Percentiles rank a stretch among this genome's conserved stretches.
These are phyloP conservation scores for Stephanodiscus triporus DNA, from an alignment of 108 stramenopile genomes.

Conservation along the genomic window DNA sequence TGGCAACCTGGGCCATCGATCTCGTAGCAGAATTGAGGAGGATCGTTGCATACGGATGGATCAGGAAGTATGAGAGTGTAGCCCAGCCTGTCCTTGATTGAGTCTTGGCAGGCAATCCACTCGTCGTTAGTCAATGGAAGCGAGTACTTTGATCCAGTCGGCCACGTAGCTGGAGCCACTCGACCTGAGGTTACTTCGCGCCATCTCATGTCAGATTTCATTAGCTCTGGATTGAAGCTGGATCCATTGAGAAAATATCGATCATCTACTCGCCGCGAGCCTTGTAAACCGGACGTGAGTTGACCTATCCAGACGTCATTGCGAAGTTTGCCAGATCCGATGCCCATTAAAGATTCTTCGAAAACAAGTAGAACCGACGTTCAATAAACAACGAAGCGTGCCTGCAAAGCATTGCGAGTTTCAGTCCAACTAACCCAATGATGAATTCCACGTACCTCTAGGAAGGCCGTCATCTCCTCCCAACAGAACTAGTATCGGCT, in stretches of 20 bases:
- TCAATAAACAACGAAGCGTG: not conserved
- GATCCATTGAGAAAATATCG: slow-evolving; percentile 25
- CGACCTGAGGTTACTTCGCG: slow-evolving; percentile 40
- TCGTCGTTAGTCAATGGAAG: slow-evolving; percentile 65
- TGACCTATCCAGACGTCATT: slow-evolving; percentile 57
- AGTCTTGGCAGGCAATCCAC: slow-evolving; percentile 77
- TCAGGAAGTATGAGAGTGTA: slow-evolving; percentile 13
- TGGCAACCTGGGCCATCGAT: slow-evolving; percentile 36
- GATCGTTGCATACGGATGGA: slow-evolving; percentile 38
- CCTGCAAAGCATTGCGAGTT: not conserved
- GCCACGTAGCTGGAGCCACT: slow-evolving; percentile 44
- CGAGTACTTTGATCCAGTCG: slow-evolving; percentile 8
- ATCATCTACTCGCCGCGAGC: slow-evolving; percentile 43
- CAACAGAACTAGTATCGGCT: slow-evolving; percentile 41
- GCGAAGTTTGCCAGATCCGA: slow-evolving; percentile 43
- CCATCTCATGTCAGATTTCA: slow-evolving; percentile 54
- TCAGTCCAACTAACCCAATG: slow-evolving; percentile 1
- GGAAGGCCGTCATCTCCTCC: slow-evolving; percentile 61
- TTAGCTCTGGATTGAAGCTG: slow-evolving; percentile 28
- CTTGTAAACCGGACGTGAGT: slow-evolving; percentile 29
- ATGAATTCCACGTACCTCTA: slow-evolving; percentile 17
- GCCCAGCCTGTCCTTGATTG: slow-evolving; percentile 36
- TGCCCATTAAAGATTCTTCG: slow-evolving; percentile 6
- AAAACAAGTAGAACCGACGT: not conserved
- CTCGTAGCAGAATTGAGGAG: slow-evolving; percentile 34